These are phyloP conservation scores for Lobulomyces angularis DNA, from an alignment of 192 early-diverging fungal species.

Conservation along the genomic window DNA sequence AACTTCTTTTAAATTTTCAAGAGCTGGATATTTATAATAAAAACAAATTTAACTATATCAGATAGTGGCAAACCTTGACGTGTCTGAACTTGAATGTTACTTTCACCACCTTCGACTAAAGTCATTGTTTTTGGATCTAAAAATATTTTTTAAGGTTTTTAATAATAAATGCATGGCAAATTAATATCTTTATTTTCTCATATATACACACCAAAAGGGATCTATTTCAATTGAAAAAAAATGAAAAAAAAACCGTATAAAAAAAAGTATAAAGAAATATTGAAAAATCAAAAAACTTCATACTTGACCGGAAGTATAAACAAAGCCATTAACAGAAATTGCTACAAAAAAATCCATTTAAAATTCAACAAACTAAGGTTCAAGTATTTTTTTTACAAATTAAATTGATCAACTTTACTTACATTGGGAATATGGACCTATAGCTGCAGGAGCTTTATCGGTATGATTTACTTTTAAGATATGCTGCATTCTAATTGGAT, in stretches of 20 bases:
- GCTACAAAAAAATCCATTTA: too few species aligned
- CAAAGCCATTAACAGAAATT: conserved; percentile 68
- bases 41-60: neutral
- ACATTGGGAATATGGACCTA: conserved; percentile 37
- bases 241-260: neutral
- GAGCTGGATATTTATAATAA: conserved; percentile 29
- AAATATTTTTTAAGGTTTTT: neutral
- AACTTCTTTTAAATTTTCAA: conserved; percentile 77
- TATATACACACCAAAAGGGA: conserved; percentile 4
- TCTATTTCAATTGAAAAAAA: conserved; percentile 3
- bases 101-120: conserved; percentile 51
- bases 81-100: conserved; percentile 66
- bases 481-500: too few species aligned
- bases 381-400: too few species aligned
- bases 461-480: too few species aligned
- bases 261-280: too few species aligned
- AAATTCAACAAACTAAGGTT: too few species aligned
- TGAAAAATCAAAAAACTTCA: too few species aligned
- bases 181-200: too few species aligned
- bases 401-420: too few species aligned
- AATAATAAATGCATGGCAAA: conserved; percentile 8
- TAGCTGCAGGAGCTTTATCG: too few species aligned
- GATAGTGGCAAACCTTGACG: conserved; percentile 11
- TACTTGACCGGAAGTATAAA: conserved; percentile 74
- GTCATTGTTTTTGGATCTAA: conserved; percentile 64